Conservation (phyloP, 2,329 filamentous ascomycete genomes). For the Ophiosphaerella narmari region DNA sequence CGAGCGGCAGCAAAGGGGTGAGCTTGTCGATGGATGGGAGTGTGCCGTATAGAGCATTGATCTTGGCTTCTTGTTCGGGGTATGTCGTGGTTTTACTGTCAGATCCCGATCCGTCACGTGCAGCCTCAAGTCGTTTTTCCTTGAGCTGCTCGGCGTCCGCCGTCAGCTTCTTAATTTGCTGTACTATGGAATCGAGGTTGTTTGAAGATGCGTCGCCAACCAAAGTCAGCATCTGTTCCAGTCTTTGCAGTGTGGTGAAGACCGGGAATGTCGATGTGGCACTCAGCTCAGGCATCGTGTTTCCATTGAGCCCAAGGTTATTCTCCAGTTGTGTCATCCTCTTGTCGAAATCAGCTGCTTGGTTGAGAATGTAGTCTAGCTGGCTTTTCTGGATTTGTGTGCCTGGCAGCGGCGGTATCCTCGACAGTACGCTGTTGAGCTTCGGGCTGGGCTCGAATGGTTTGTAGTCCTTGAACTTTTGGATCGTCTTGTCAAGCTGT, state of each 20-base stretch:
- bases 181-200: conserved; percentile 72
- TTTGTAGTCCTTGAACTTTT: conserved; percentile 41
- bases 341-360: conserved; percentile 85
- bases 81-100: conserved; percentile 45
- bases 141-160: conserved; percentile 74
- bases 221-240: conserved; percentile 79
- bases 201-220: conserved; percentile 74
- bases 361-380: conserved; percentile 68
- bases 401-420: conserved; percentile 38
- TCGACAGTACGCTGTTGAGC: conserved; percentile 35
- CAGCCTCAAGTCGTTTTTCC: conserved; percentile 50
- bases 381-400: conserved; percentile 39
- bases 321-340: conserved; percentile 80
- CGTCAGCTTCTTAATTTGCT: conserved; percentile 70
- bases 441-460: conserved; percentile 32
- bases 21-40: conserved; percentile 87
- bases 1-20: conserved; percentile 79
- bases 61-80: conserved; percentile 78
- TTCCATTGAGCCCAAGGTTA: conserved; percentile 76
- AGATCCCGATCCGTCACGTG: conserved; percentile 11
- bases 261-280: conserved; percentile 63
- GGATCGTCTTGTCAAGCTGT: conserved; percentile 41
- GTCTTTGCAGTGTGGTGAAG: conserved; percentile 76
- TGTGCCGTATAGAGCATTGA: conserved; percentile 88
- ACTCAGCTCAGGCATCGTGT: conserved; percentile 66